Conservation (phyloP, 1,284 basidiomycete species). For the Apiotrichum veenhuisii region DNA sequence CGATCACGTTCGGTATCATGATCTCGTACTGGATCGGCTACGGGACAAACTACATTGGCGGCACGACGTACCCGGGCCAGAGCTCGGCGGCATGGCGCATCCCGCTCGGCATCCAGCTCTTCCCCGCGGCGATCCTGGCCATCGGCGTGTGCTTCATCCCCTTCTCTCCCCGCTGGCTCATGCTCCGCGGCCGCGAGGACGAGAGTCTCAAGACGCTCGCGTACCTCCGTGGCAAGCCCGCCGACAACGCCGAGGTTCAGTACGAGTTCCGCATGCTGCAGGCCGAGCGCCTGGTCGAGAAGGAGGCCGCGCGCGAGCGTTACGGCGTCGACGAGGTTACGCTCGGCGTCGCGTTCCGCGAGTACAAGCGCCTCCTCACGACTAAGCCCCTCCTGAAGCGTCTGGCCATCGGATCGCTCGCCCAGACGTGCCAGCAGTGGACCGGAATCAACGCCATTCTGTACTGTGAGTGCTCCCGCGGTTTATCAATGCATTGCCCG, state of each 20-base stretch:
- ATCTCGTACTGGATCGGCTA: conserved; percentile 59
- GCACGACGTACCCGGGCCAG: no score
- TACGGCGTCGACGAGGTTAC: conserved; percentile 42
- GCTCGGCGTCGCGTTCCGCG: conserved; percentile 33
- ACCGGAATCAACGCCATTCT: conserved; percentile 35
- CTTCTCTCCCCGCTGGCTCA: conserved; percentile 57
- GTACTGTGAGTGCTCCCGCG: no score
- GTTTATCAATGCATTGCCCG: no score
- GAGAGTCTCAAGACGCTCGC: conserved; percentile 67
- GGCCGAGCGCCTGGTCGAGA: conserved; percentile 69
- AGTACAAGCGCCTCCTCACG: conserved; percentile 47
- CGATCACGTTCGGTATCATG: conserved; percentile 62
- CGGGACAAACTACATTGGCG: conserved; percentile 26
- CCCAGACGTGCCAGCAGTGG: conserved; percentile 48
- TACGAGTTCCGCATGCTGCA: conserved; percentile 80
- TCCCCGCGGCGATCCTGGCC: conserved; percentile 52
- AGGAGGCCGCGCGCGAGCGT: conserved; percentile 54
- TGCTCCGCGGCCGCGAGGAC: conserved; percentile 58
- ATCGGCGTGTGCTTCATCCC: conserved; percentile 45
- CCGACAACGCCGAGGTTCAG: conserved; percentile 63
- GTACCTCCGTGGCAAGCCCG: conserved; percentile 57
- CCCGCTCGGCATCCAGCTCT: conserved; percentile 67
- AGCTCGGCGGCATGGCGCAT: conserved; percentile 51
- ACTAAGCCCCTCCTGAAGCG: conserved; percentile 42
- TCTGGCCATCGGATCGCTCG: conserved; percentile 43